These are phyloP conservation scores for Marasmius fiardii DNA, from an alignment of 1,284 basidiomycete species.

Conservation along the genomic window DNA sequence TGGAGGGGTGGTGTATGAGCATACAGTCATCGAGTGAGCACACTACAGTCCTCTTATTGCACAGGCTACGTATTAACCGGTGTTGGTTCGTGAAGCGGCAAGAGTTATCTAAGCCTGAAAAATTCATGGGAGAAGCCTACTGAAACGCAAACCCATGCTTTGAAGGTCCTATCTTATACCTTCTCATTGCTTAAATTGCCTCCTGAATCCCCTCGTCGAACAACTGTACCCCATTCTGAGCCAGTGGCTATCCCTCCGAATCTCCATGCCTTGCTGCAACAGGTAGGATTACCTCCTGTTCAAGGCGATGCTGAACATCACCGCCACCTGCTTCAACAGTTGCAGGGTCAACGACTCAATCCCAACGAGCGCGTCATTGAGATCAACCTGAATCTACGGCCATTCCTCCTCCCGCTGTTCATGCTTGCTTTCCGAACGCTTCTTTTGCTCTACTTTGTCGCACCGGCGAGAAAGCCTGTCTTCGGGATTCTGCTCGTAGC, in stretches of 20 bases:
- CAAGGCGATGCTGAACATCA: slow-evolving; percentile 33
- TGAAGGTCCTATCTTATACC: slow-evolving; percentile 68
- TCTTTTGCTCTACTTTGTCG: slow-evolving; percentile 75
- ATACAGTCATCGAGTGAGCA: slow-evolving; percentile 54
- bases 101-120: slow-evolving; percentile 53
- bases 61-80: slow-evolving; percentile 9
- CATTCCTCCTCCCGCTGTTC: slow-evolving; percentile 61
- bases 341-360: slow-evolving; percentile 18
- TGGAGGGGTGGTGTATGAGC: slow-evolving; percentile 60
- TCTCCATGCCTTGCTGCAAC: slow-evolving; percentile 58
- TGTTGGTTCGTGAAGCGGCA: slow-evolving; percentile 41
- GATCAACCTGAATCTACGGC: slow-evolving; percentile 45
- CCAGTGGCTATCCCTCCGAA: slow-evolving; percentile 34
- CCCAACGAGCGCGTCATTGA: slow-evolving; percentile 21
- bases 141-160: slow-evolving; percentile 59
- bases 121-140: slow-evolving; percentile 52
- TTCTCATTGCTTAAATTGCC: slow-evolving; percentile 46
- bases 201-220: slow-evolving; percentile 19
- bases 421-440: slow-evolving; percentile 67
- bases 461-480: slow-evolving; percentile 70
- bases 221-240: slow-evolving; percentile 23
- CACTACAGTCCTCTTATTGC: not conserved
- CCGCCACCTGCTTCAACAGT: slow-evolving; percentile 25
- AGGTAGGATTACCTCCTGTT: slow-evolving; percentile 55
- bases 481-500: slow-evolving; percentile 62